These are phyloP conservation scores for Boletellus emodensis DNA, from an alignment of 768 basidiomycete species.

Conservation along the genomic window DNA sequence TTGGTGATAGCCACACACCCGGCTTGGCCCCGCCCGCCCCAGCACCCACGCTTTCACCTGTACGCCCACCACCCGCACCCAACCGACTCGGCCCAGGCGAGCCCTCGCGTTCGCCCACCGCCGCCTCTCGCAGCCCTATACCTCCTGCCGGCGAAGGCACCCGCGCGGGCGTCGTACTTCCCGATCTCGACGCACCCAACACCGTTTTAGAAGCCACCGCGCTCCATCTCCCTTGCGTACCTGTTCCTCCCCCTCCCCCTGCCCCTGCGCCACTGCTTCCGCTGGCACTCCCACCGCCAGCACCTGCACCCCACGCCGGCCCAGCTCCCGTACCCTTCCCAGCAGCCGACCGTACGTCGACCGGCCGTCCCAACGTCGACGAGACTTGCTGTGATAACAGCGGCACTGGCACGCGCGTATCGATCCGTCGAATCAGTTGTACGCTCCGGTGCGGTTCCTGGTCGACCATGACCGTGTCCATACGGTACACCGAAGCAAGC, in stretches of 20 bases:
- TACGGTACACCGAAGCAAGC: conserved; percentile 76
- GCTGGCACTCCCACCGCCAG: not conserved
- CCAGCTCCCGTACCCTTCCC: conserved; percentile 7
- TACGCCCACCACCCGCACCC: not conserved
- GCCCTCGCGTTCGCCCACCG: conserved; percentile 1
- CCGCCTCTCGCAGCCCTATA: not conserved
- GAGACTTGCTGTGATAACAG: conserved; percentile 51
- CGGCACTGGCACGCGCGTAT: conserved; percentile 74
- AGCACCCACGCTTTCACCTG: not conserved
- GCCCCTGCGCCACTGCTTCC: not conserved
- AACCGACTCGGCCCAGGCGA: conserved; percentile 9
- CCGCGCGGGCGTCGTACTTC: conserved; percentile 10
- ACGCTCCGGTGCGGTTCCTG: conserved; percentile 87
- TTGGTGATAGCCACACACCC: conserved; percentile 21
- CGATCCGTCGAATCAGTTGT: conserved; percentile 75
- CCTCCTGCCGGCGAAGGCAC: conserved; percentile 18
- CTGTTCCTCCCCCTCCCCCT: not conserved
- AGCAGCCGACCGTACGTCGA: conserved; percentile 43
- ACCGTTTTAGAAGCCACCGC: conserved; percentile 13
- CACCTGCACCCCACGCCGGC: not conserved
- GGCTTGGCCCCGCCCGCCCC: not conserved
- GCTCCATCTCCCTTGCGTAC: conserved; percentile 15
- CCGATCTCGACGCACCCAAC: conserved; percentile 1
- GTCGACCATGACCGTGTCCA: conserved; percentile 85
- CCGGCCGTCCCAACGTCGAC: conserved; percentile 55